These are phyloP conservation scores for Clonostachys rosea DNA, from an alignment of 2,329 filamentous ascomycete species.

Conservation along the genomic window DNA sequence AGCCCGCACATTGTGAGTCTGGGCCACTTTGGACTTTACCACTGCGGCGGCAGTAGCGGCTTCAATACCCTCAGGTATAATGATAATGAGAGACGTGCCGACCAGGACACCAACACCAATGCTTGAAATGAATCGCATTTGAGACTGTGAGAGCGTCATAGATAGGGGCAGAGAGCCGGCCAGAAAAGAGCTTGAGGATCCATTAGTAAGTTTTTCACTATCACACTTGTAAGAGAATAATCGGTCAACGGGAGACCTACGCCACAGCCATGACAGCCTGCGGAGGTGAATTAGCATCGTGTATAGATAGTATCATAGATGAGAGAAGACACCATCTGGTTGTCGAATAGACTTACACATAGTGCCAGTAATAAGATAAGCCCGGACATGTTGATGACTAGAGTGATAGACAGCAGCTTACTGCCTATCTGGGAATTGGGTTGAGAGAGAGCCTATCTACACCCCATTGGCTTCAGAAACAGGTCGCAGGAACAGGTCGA, in stretches of 20 bases:
- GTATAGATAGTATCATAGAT: background rate
- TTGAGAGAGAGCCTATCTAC: too few species aligned
- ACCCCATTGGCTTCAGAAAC: too few species aligned
- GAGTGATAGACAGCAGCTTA: too few species aligned
- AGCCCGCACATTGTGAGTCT: conserved; percentile 26
- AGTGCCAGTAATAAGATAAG: conserved; percentile 32
- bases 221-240: background rate
- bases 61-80: conserved; percentile 95
- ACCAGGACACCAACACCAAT: conserved; percentile 92
- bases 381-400: conserved; percentile 24
- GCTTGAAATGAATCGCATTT: conserved; percentile 84
- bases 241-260: conserved; percentile 30
- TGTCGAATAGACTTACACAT: conserved; percentile 23
- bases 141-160: conserved; percentile 80
- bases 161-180: conserved; percentile 88
- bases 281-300: conserved; percentile 9
- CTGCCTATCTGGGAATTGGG: too few species aligned
- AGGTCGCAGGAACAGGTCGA: too few species aligned
- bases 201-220: background rate
- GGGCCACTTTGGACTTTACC: conserved; percentile 21
- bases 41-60: conserved; percentile 66
- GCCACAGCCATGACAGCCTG: conserved; percentile 55
- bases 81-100: conserved; percentile 91
- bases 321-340: background rate
- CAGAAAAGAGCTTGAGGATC: conserved; percentile 71